A percentile compares a stretch with the other conserved stretches of the same genome.
These are phyloP conservation scores for Hypoxylon fragiforme DNA, from an alignment of 495 filamentous ascomycete genomes.

Conservation along the genomic window DNA sequence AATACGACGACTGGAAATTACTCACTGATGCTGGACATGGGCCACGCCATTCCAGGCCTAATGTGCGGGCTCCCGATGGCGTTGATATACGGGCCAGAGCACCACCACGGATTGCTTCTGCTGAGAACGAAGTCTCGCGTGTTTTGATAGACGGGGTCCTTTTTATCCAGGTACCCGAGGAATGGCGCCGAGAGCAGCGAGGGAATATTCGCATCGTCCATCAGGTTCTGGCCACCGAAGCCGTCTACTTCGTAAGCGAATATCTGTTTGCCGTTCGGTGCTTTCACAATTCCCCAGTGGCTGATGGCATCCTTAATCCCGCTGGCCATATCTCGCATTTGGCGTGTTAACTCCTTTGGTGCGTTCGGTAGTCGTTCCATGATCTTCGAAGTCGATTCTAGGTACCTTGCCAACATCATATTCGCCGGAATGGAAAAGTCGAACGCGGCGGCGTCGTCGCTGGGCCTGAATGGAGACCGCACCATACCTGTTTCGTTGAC, in stretches of 20 bases:
- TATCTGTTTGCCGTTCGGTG: conserved; percentile 44
- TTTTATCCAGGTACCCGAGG: conserved; percentile 49
- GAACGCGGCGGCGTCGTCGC: conserved; percentile 62
- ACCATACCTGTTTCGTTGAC: conserved; percentile 64
- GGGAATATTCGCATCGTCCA: conserved; percentile 69
- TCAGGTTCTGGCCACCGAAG: conserved; percentile 54
- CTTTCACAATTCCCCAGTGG: conserved; percentile 47
- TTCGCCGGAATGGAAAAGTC: conserved; percentile 64
- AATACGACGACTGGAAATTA: conserved; percentile 22
- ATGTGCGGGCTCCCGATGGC: conserved; percentile 61
- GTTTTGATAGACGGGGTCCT: conserved; percentile 52
- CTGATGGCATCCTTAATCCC: conserved; percentile 58
- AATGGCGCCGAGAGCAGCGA: conserved; percentile 58
- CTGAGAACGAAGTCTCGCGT: conserved; percentile 56
- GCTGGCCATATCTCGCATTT: conserved; percentile 56
- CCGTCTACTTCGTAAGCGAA: conserved; percentile 67
- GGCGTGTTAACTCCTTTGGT: conserved; percentile 47
- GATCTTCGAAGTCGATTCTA: conserved; percentile 56
- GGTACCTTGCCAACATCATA: conserved; percentile 66
- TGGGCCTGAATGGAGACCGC: conserved; percentile 64
- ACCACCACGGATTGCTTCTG: conserved; percentile 60
- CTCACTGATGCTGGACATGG: conserved; percentile 57
- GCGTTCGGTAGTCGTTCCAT: conserved; percentile 53
- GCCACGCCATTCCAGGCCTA: conserved; percentile 62
- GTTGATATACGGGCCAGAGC: conserved; percentile 54